A percentile compares a stretch with the other conserved stretches of the same genome.
These are phyloP conservation scores for Calonectria honghensis DNA, from an alignment of 2,329 filamentous ascomycete genomes.

Conservation along the genomic window DNA sequence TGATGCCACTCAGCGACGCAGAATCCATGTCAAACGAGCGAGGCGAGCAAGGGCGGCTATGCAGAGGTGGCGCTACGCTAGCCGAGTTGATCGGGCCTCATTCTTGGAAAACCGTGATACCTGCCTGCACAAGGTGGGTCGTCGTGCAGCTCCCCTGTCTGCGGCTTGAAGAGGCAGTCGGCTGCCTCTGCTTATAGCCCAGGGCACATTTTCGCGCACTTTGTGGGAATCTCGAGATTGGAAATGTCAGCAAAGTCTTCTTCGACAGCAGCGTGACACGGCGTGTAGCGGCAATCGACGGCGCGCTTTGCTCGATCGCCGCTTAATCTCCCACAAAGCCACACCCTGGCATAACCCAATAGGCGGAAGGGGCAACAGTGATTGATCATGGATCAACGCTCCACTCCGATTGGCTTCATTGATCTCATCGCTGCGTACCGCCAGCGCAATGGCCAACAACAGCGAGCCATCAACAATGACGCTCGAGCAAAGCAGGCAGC, in stretches of 20 bases:
- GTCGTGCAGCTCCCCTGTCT: background rate
- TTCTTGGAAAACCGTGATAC: background rate
- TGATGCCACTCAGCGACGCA: background rate
- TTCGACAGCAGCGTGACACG: background rate
- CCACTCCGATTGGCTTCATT: background rate
- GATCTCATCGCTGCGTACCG: too few relatives aligned
- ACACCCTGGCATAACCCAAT: background rate
- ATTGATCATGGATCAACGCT: background rate
- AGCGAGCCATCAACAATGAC: background rate
- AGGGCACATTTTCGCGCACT: conserved; percentile 3
- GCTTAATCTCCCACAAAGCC: background rate
- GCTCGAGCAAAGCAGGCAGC: background rate
- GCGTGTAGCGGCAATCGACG: background rate
- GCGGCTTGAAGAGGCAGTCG: background rate
- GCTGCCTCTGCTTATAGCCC: background rate
- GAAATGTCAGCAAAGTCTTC: background rate
- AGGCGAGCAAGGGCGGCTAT: background rate
- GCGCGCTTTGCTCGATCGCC: background rate
- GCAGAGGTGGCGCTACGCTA: background rate
- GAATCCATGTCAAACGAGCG: background rate
- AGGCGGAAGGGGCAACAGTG: background rate
- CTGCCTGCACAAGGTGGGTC: background rate
- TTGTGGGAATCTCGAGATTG: background rate
- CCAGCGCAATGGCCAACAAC: background rate
- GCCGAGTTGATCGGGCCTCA: background rate